Base-by-base conservation (phyloP, 169 alveolate genomes). In the Eimeria tenella region DNA sequence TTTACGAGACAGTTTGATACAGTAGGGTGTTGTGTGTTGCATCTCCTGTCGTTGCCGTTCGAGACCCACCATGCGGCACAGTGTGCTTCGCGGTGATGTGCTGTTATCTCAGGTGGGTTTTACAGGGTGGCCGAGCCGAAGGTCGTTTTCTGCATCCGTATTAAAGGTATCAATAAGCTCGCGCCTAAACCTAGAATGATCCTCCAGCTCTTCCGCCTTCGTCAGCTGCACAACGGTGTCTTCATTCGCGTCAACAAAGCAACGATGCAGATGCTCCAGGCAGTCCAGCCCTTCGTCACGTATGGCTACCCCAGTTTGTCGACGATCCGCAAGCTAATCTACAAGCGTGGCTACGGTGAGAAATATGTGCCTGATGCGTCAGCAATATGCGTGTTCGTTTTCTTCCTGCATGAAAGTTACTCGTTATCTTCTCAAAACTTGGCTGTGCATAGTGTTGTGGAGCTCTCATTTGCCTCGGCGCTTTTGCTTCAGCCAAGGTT, bases 171-270 rank as follows among this genome's bases (percentile, higher is more conserved):
- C 95, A 98, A 99, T 98, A 98, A 99, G 97, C 90, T 99, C 58
- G 98, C 99, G 93, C 99, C 99, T 77, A 98, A 98, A 95, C 99
- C 99, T 88, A 96, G 98, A 95, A 98, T 98, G 95, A 98, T 98
- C 90, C 95, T 99, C 93, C 98, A 98, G 96, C 98, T 99, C 75
- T 97, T 99, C 96, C 98, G 99, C 84, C 98, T 99, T 90, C 98
- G 99, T 88, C 99, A 99, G 98, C 95, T 99, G 95, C 99, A 99
- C 98, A 99, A 99, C 97, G 99, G 99, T 17, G 99, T 98, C 74
- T 99, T 99, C 98, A 91, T 94, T 75, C 90, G 90, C 31, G 93
- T 98, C 71, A 99, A 99, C 98, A 99, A 99, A 96, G 99, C 99
- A 55, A 98, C 99, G 42, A 96, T 97, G 93, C 99, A 99, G 95